phyloP scores from a whole-genome alignment of 306 rosid genomes.

The Prunus mume region DNA sequence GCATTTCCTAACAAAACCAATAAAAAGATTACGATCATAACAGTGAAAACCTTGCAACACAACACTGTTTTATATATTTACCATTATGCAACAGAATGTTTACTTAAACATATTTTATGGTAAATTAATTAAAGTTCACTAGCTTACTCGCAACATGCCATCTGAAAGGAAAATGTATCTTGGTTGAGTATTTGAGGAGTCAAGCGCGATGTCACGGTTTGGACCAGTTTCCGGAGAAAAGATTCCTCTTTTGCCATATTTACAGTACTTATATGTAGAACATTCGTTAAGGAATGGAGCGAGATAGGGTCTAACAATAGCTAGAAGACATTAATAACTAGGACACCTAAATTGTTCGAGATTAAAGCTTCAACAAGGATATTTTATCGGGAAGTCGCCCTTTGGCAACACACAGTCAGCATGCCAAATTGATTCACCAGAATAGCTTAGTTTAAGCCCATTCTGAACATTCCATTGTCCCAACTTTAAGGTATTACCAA shows the following conservation, averaged over 20 bases:
- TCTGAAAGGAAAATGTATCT: slow-evolving; percentile 69
- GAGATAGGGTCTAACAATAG: not conserved
- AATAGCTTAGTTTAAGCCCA: slow-evolving; percentile 74
- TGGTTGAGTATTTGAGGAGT: slow-evolving; percentile 49
- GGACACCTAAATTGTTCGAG: slow-evolving; percentile 2
- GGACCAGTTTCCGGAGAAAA: slow-evolving; percentile 65
- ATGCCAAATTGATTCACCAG: slow-evolving; percentile 81
- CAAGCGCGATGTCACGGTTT: slow-evolving; percentile 59
- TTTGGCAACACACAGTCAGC: slow-evolving; percentile 63
- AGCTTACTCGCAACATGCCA: slow-evolving; percentile 83
- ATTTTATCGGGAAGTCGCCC: slow-evolving; percentile 72
- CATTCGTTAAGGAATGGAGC: slow-evolving; percentile 51
- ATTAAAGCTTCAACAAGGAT: slow-evolving; percentile 52
- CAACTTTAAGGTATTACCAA: slow-evolving; percentile 66
- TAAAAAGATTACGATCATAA: slow-evolving; percentile 9
- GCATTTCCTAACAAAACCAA: slow-evolving; percentile 54
- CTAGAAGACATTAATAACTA: slow-evolving; percentile 3
- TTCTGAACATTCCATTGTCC: slow-evolving; percentile 73
- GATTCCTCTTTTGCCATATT: slow-evolving; percentile 56
- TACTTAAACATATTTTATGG: not conserved
- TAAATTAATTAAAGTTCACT: not conserved
- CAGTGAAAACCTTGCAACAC: not conserved
- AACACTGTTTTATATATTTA: not conserved
- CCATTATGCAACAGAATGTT: slow-evolving; percentile 12
- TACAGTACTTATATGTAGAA: slow-evolving; percentile 82